Conservation (phyloP, 805 yeast genomes). For the Zygotorulaspora chibaensis region DNA sequence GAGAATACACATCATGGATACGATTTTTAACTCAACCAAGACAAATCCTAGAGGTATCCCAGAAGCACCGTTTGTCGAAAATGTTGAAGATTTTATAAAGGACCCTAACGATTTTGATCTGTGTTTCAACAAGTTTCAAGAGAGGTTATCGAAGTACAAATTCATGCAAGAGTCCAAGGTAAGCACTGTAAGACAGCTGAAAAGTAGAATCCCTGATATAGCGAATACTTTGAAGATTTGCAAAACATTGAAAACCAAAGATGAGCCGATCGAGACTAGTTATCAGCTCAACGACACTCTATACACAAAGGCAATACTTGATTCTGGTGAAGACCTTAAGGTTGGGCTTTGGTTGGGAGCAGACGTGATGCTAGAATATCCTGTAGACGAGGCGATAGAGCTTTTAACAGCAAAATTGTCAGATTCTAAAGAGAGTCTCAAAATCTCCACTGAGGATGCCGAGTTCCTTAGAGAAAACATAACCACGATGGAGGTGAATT, state of each 20-base stretch:
- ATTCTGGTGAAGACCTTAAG: conserved; percentile 45
- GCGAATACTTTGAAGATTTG: conserved; percentile 78
- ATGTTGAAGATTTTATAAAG: conserved; percentile 70
- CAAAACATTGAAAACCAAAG: conserved; percentile 48
- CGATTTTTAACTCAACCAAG: conserved; percentile 45
- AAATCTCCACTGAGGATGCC: conserved; percentile 73
- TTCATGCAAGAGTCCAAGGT: conserved; percentile 60
- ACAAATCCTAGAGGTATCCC: conserved; percentile 94
- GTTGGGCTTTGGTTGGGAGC: conserved; percentile 98
- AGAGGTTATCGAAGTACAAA: conserved; percentile 82
- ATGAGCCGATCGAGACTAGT: conserved; percentile 58
- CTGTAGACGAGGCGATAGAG: conserved; percentile 78
- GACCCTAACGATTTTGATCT: conserved; percentile 65
- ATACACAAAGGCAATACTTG: conserved; percentile 75
- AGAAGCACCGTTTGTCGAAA: conserved; percentile 88
- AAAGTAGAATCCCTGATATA: conserved; percentile 83
- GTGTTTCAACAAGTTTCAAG: conserved; percentile 73
- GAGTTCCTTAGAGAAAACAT: conserved; percentile 87
- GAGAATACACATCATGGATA: conserved; percentile 22
- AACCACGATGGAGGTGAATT: conserved; percentile 96
- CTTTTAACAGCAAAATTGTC: conserved; percentile 58
- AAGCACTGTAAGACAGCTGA: conserved; percentile 25
- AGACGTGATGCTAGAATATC: conserved; percentile 93
- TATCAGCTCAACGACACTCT: conserved; percentile 92
- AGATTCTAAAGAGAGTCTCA: conserved; percentile 56